Conservation (phyloP, 2,329 filamentous ascomycete genomes). For the Ceratocystis cubensis region DNA sequence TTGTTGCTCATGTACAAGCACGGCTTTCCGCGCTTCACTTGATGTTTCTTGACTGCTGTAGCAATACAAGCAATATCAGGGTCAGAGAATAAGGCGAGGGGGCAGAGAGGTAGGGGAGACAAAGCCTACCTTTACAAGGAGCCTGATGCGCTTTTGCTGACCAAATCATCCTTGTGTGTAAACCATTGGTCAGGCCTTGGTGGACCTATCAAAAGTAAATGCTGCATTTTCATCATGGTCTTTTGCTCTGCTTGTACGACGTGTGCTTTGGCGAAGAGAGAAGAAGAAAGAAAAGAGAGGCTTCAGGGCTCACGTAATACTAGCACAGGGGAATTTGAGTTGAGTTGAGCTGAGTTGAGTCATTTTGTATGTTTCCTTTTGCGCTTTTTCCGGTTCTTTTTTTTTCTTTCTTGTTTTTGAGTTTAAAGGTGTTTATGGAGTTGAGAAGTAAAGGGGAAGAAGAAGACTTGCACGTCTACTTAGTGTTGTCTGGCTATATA, state of each 20-base stretch:
- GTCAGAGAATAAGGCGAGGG: background rate
- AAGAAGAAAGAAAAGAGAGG: background rate
- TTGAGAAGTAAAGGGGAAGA: background rate
- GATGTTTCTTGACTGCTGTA: background rate
- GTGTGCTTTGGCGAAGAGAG: background rate
- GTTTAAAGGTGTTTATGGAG: background rate
- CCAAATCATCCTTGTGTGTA: background rate
- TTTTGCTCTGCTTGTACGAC: background rate
- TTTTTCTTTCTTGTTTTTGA: background rate
- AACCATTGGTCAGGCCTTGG: background rate
- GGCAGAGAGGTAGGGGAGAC: background rate
- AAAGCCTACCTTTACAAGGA: background rate
- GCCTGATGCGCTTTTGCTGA: background rate
- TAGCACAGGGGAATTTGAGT: background rate
- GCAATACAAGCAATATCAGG: background rate
- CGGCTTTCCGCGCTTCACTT: background rate
- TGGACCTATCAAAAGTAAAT: constrained; percentile 7
- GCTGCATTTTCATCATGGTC: background rate
- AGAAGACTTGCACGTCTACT: background rate
- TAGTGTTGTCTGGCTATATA: background rate
- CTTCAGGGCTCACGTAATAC: background rate
- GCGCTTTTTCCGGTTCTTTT: background rate
- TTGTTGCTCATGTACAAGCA: too few relatives aligned
- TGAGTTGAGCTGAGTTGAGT: background rate
- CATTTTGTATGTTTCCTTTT: background rate